These are phyloP conservation scores for Lachnellula occidentalis DNA, from an alignment of 2,329 filamentous ascomycete genomes.

Conservation along the genomic window DNA sequence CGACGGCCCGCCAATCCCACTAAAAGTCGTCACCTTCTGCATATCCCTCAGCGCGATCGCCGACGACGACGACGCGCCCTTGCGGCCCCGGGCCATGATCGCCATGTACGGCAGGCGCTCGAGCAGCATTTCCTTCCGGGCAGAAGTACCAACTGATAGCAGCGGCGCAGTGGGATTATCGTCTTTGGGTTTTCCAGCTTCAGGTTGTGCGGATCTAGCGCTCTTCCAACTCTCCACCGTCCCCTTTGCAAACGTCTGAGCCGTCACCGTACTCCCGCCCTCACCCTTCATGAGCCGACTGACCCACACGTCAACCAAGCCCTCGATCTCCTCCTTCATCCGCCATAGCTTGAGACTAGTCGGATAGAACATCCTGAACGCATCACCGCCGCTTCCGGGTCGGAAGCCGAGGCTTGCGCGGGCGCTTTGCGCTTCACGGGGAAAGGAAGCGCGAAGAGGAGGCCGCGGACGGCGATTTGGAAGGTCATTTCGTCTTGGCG, in stretches of 20 bases:
- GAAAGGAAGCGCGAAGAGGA: constrained; percentile 77
- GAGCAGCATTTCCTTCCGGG: constrained; percentile 69
- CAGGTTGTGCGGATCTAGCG: constrained; percentile 2
- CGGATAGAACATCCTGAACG: constrained; percentile 90
- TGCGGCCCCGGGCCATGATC: constrained; percentile 46
- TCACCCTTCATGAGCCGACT: constrained; percentile 54
- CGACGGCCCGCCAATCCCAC: constrained; percentile 33
- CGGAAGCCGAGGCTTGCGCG: constrained; percentile 25
- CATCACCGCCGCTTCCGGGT: constrained; percentile 46
- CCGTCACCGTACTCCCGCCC: constrained; percentile 36
- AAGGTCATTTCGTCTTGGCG: constrained; percentile 94
- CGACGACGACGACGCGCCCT: constrained; percentile 3
- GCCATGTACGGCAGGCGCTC: constrained; percentile 84
- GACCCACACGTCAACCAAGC: constrained; percentile 65
- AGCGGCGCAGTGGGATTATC: constrained; percentile 33
- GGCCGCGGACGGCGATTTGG: constrained; percentile 79
- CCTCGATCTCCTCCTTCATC: constrained; percentile 74
- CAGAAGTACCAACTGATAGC: constrained; percentile 55
- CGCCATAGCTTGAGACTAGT: constrained; percentile 79
- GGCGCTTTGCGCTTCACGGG: constrained; percentile 69
- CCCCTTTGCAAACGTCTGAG: constrained; percentile 43
- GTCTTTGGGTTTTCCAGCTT: constrained; percentile 20
- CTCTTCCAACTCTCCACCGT: constrained; percentile 32
- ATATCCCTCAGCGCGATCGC: constrained; percentile 35
- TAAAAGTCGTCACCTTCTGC: constrained; percentile 33